Evolutionary conservation across 208 protist genomes (phyloP), one percentile per base, ranked within the genome.

Genomic region (Leishmania major): DNA sequence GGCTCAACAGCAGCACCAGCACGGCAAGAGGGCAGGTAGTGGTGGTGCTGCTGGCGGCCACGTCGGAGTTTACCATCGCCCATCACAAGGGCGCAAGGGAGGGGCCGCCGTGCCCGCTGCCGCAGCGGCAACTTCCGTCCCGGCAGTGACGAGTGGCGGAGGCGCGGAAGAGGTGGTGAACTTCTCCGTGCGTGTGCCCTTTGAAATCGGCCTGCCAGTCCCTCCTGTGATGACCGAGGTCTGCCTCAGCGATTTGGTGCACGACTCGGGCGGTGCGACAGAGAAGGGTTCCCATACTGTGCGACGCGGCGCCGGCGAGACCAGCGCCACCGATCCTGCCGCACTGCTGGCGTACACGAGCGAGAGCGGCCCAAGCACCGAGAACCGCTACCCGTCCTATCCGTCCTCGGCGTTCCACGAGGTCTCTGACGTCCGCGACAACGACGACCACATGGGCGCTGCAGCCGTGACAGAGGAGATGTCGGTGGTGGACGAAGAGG

Each of bases 361-460:
- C 57, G 75, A 67, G 11, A 67, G 75, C 57, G 55, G 28, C 25
- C 55, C 51, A 11, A 78, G 75, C 40, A 78, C 53, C 13, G 53
- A 19, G 10, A 78, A 78, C 57, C 75, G 55, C 57, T 80, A 53
- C 37, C 72, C 83, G 37, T 86, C 83, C 17, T 77, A 75, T 71
- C 62, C 83, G 47, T 86, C 83, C 37, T 86, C 86, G 19, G 80
- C 70, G 57, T 80, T 83, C 19, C 80, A 88, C 55, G 84, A 81
- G 47, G 79, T 80, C 31, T 53, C 75, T 10, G 79, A 86, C 72
- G 81, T 75, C 47, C 55, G 43, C 4, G 82, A 86, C 66, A 75
- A 49, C 31, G 72, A 25, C 25, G 80, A 81, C 40, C 75, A 49
- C n/a, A 53, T 45, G 3, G 45, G 59, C 13, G 81, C 75, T 2